Percentiles rank a stretch among this genome's conserved stretches.
These are phyloP conservation scores for Leccinum sublutescens DNA, from an alignment of 768 basidiomycete genomes.

Conservation along the genomic window DNA sequence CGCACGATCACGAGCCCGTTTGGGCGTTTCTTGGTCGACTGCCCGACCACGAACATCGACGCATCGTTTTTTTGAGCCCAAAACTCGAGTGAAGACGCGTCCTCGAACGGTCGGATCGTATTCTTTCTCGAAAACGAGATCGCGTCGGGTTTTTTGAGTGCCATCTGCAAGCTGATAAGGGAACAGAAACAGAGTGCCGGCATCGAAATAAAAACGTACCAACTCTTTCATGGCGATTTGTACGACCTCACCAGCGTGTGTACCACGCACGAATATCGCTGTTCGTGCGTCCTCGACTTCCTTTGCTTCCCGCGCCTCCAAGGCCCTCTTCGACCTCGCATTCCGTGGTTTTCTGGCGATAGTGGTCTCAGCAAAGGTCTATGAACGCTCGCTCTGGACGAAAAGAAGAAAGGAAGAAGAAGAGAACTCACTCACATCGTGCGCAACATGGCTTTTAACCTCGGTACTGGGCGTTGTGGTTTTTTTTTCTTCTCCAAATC, in stretches of 20 bases:
- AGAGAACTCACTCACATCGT: conserved; percentile 25
- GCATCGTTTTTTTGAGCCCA: conserved; percentile 96
- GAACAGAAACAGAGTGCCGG: background rate
- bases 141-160: conserved; percentile 86
- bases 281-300: conserved; percentile 86
- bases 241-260: conserved; percentile 78
- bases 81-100: conserved; percentile 78
- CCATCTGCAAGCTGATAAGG: conserved; percentile 57
- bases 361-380: background rate
- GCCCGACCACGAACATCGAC: conserved; percentile 84
- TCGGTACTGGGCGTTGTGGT: background rate
- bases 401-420: background rate
- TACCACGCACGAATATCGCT: conserved; percentile 87
- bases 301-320: conserved; percentile 85
- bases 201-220: conserved; percentile 43
- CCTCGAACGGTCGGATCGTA: conserved; percentile 85
- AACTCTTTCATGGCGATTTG: conserved; percentile 85
- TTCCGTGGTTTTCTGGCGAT: conserved; percentile 82
- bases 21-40: conserved; percentile 93
- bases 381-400: background rate
- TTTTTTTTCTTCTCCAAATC: background rate
- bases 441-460: conserved; percentile 24
- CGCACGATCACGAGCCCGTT: conserved; percentile 81
- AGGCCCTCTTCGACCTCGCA: conserved; percentile 87
- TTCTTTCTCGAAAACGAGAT: conserved; percentile 97